These are phyloP conservation scores for Lasiodiplodia theobromae DNA, from an alignment of 2,329 filamentous ascomycete genomes.

Conservation along the genomic window DNA sequence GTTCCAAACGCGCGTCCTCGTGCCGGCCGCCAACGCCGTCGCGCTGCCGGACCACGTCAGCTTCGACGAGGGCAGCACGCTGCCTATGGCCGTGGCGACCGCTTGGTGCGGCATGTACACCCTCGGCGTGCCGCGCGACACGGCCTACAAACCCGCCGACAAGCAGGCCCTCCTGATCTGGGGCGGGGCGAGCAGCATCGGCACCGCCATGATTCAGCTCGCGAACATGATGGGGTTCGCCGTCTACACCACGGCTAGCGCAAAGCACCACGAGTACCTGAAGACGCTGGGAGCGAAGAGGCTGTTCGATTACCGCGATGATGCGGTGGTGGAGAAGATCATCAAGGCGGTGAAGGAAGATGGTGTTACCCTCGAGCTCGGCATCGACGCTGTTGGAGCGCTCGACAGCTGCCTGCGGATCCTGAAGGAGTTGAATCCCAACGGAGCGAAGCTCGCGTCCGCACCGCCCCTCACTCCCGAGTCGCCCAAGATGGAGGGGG, in stretches of 20 bases:
- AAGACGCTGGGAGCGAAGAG: constrained; percentile 31
- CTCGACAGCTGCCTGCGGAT: constrained; percentile 29
- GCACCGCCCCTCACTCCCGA: constrained; percentile 28
- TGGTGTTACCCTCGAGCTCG: constrained; percentile 13
- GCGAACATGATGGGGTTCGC: constrained; percentile 29
- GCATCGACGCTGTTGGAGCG: constrained; percentile 20
- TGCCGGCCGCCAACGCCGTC: constrained; percentile 32
- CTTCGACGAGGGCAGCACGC: constrained; percentile 58
- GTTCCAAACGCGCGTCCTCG: constrained; percentile 60
- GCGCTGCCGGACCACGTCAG: constrained; percentile 38
- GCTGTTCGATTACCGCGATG: constrained; percentile 31
- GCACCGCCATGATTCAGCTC: constrained; percentile 30
- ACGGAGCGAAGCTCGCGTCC: constrained; percentile 32
- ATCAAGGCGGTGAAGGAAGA: constrained; percentile 29
- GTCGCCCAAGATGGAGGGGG: constrained; percentile 32
- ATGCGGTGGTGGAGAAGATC: constrained; percentile 25
- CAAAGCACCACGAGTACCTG: constrained; percentile 28
- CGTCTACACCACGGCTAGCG: constrained; percentile 33
- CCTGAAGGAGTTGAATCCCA: constrained; percentile 32
- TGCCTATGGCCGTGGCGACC: constrained; percentile 66
- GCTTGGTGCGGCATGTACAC: constrained; percentile 59
- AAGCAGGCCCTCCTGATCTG: constrained; percentile 35
- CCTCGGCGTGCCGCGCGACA: constrained; percentile 56
- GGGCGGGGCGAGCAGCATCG: constrained; percentile 32
- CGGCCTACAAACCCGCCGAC: constrained; percentile 43